Base-by-base conservation (phyloP, 768 basidiomycete genomes). In the Tricholoma matsutake region DNA sequence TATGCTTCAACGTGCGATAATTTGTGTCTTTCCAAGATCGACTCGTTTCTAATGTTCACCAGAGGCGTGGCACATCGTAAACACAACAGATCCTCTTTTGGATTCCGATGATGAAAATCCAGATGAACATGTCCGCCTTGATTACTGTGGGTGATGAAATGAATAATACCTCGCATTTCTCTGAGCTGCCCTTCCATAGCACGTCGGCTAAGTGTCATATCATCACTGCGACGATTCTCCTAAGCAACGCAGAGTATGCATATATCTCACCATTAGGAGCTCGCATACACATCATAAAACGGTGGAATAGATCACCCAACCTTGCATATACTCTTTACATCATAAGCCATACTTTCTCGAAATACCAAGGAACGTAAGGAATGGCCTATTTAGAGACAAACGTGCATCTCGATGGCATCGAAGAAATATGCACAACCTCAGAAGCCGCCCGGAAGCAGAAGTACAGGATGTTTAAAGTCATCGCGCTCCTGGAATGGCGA, bases 21-120 rank as follows among this genome's bases (percentile, higher is more conserved):
- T 31, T 61, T 61, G 59, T 60, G 25, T 65, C 49, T 49, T 43
- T 54, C 39, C 51, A 37, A n/a, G 39, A 45, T 29, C 22, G 52
- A 57, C 60, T 59, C 29, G 60, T 49, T 60, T 52, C 62, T 56
- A 43, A 49, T 56, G 25, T 55, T 62, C 51, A 58, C 60, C 49
- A 92, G 91, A 92, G 60, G 89, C 90, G 6, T 92, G 88, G 89
- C 84, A 87, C 66, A 74, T 83, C 32, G 80, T 86, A 29, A 79
- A 79, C 39, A 83, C 81, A 28, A 79, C 79, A 35, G 89, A 92
- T 68, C 87, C 89, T 14, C 75, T 91, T 14, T 76, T 74, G 11
- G 88, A 90, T 73, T 91, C 90, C 11, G 90, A 92, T 64, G 87
- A 88, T 39, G 91, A 67, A 29, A 56, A 78, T 58, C 76, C 79